A percentile compares a stretch with the other conserved stretches of the same genome.
phyloP scores from a whole-genome alignment of 2,329 filamentous ascomycete species.

The Diaporthe sp. region DNA sequence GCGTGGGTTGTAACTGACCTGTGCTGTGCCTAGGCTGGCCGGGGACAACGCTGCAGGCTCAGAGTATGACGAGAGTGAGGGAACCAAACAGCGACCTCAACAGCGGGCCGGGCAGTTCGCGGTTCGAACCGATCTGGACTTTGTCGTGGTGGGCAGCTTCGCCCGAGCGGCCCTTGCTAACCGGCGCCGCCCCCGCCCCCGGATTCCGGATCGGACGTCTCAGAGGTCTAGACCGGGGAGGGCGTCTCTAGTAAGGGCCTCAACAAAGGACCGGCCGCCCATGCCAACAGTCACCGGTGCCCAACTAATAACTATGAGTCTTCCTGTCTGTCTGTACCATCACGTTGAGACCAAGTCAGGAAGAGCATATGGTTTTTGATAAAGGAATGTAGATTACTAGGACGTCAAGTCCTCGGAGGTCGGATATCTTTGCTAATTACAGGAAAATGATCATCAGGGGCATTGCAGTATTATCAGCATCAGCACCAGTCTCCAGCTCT shows the following conservation, averaged over 20 bases:
- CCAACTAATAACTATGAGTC: background rate
- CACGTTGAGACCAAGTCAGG: background rate
- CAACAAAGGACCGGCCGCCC: background rate
- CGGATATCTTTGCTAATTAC: constrained; percentile 28
- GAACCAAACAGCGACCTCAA: background rate
- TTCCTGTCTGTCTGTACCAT: background rate
- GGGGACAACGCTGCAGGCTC: background rate
- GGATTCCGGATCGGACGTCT: background rate
- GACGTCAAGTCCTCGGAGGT: constrained; percentile 26
- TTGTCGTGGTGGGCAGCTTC: background rate
- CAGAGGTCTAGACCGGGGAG: background rate
- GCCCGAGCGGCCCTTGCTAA: constrained; percentile 3
- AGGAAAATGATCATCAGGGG: constrained; percentile 24
- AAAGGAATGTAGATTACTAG: constrained; percentile 26
- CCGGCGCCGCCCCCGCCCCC: constrained; percentile 2
- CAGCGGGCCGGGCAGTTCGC: background rate
- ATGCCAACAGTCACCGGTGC: background rate
- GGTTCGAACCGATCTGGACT: background rate
- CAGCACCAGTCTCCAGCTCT: constrained; percentile 25
- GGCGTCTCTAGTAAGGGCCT: background rate
- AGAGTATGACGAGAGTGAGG: constrained; percentile 2
- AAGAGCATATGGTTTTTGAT: background rate
- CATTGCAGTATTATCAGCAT: constrained; percentile 23
- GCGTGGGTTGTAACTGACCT: background rate
- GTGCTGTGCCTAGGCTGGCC: background rate